Base-by-base conservation (phyloP, 2,329 filamentous ascomycete species). In the Talaromyces sp. region DNA sequence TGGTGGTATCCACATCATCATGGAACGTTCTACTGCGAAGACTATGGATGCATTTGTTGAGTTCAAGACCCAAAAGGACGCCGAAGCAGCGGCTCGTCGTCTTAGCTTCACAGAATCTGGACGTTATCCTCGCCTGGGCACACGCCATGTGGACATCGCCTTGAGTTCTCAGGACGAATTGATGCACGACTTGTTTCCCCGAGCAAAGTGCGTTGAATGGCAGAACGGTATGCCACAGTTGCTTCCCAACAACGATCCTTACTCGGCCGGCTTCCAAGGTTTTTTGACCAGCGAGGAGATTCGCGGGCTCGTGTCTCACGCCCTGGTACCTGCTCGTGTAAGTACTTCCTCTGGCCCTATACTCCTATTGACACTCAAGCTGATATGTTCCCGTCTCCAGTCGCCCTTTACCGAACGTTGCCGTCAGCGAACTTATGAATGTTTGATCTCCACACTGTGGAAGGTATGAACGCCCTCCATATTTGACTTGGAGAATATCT, bases 11-110 rank as follows among this genome's bases (percentile, higher is more conserved):
- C 84, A 86, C 68, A 84, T 86, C 67, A 82, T 85, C 65, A 85
- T 86, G 83, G 84, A 86, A 67, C 82, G 83, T 25, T 79, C 81
- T 25, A 84, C 83, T n/a, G 83, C 81, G 19, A 86, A 85, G 75
- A 85, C 84, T 0, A 83, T 83, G 78, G 83, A 85, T 61, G 82
- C 78, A 66, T 86, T 78, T 68, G 77, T 84, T 45, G 84, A 86
- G 63, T 78, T 85, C 41, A 61, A 69, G 3, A 74, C 71, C 5
- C 45, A 62, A 1, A 64, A 66, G 10, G 79, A 81, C 68, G 84
- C 83, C 0, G 62, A 73, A 17, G 71, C 73, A 13, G 71, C 78
- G 3, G 73, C 80, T 9, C 68, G 73, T 11, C 76, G 77, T 47
- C 74, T 81, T 62, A 71, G 73, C 17, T 65, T 73, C 37, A 73